Percentiles rank a stretch among this genome's conserved stretches.
Evolutionary conservation across 805 yeast genomes (phyloP).

Genomic region (Scheffersomyces lignosus): DNA sequence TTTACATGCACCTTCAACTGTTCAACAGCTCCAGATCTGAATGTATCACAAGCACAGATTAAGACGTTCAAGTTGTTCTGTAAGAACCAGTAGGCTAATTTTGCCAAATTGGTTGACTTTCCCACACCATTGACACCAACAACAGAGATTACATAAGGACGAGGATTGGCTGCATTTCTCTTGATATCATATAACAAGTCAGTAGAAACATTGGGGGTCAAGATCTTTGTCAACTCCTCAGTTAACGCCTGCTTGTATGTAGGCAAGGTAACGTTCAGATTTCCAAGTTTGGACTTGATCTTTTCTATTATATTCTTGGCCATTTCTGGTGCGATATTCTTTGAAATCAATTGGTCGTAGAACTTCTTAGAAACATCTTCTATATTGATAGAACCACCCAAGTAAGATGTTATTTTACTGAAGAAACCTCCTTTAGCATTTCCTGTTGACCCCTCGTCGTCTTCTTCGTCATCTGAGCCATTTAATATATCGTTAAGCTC

Average conservation of each 20-base stretch:
- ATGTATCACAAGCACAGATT: constrained; percentile 96
- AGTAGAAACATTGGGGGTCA: constrained; percentile 90
- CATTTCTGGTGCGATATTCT: constrained; percentile 89
- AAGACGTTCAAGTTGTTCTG: constrained; percentile 85
- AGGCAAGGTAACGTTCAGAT: constrained; percentile 70
- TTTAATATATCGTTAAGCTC: constrained; percentile 41
- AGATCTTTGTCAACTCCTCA: constrained; percentile 70
- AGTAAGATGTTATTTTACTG: constrained; percentile 35
- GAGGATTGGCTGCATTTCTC: constrained; percentile 30
- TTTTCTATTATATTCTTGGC: constrained; percentile 70
- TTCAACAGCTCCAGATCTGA: constrained; percentile 98
- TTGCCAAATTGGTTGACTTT: constrained; percentile 91
- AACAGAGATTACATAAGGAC: constrained; percentile 93
- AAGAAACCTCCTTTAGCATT: constrained; percentile 25
- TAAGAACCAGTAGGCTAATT: constrained; percentile 90
- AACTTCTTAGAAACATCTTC: constrained; percentile 63
- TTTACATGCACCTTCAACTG: constrained; percentile 92
- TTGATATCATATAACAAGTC: constrained; percentile 84
- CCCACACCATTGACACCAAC: constrained; percentile 99
- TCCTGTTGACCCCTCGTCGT: constrained; percentile 13
- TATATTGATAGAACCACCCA: constrained; percentile 47
- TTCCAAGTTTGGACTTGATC: constrained; percentile 65
- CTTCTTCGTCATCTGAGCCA: constrained; percentile 31
- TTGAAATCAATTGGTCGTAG: constrained; percentile 74
- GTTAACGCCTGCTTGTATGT: constrained; percentile 61